Evolutionary conservation across 257 asterid genomes (phyloP), one percentile per base, ranked within the genome.

Genomic region (Capsicum baccatum): DNA sequence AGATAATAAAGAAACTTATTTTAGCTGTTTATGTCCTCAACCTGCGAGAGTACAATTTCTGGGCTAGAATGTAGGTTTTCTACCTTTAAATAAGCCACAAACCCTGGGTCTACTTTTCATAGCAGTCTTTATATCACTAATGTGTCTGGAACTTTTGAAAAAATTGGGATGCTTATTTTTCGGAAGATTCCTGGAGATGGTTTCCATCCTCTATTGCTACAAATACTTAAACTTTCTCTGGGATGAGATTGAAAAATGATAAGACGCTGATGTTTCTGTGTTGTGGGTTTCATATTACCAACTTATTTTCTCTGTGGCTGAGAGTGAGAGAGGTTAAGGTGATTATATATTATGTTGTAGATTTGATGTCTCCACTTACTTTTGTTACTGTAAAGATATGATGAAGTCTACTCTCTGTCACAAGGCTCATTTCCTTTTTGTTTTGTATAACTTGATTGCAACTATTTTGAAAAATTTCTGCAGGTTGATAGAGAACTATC

Each of bases 401-500:
- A 50, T 19, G 6, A 12, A 76, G 64, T 14, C 62, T 54, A 76
- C 59, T 19, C 64, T 26, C 14, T 52, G 9, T 14, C 60, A 50
- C 6, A 74, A 55, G 44, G 17, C 62, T 50, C 62, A 7, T n/a
- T 11, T 6, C 44, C 50, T 74, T 52, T 50, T 48, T 73, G 60
- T 48, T 12, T 74, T 74, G 62, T 74, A 50, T 12, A 19, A 19
- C 13, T 55, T 8, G 21, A 54, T 26, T 56, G 50, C 81, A 54
- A 26, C 64, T 47, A 19, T 82, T 33, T 79, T 83, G 42, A 47
- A 54, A 81, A 21, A 14, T 83, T 79, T 83, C 68, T 88, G 83
- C 97, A 97, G 99, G 88, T 95, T 68, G 98, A 97, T 89, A 94
- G 86, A 85, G 89, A 57, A 86, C 98, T 97, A 69, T 85, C 96